Conservation (phyloP, 1,284 basidiomycete genomes). For the Ceratobasidium sp. region DNA sequence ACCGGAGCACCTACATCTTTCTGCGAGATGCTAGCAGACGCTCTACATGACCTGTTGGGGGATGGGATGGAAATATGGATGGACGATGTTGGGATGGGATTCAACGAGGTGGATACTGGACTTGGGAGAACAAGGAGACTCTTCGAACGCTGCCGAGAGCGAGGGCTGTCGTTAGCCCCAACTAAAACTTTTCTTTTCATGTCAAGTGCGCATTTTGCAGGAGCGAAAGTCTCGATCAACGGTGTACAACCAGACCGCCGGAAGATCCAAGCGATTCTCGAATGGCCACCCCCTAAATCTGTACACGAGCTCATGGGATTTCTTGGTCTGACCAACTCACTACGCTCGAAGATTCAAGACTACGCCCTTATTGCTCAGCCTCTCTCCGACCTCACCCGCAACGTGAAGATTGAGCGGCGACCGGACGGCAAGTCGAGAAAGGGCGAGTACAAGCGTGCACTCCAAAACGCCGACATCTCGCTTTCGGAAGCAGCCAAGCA, state of each 20-base stretch:
- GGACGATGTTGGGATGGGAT: constrained; percentile 50
- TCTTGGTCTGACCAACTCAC: constrained; percentile 47
- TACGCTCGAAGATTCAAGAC: constrained; percentile 48
- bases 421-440: background rate
- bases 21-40: constrained; percentile 51
- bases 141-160: constrained; percentile 42
- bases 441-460: constrained; percentile 39
- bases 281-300: constrained; percentile 49
- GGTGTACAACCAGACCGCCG: constrained; percentile 49
- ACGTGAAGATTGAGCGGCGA: constrained; percentile 25
- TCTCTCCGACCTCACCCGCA: constrained; percentile 47
- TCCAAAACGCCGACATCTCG: constrained; percentile 11
- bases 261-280: constrained; percentile 51
- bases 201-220: constrained; percentile 50
- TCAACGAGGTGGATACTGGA: constrained; percentile 46
- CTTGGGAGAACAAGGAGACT: constrained; percentile 43
- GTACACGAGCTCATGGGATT: constrained; percentile 48
- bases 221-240: constrained; percentile 46
- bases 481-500: constrained; percentile 44
- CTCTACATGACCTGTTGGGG: constrained; percentile 53
- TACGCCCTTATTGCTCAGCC: constrained; percentile 49
- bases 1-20: constrained; percentile 55
- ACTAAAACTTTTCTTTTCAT: constrained; percentile 50
- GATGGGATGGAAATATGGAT: constrained; percentile 55
- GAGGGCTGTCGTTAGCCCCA: constrained; percentile 49